These are phyloP conservation scores for Cercis canadensis DNA, from an alignment of 306 rosid species.

Conservation along the genomic window DNA sequence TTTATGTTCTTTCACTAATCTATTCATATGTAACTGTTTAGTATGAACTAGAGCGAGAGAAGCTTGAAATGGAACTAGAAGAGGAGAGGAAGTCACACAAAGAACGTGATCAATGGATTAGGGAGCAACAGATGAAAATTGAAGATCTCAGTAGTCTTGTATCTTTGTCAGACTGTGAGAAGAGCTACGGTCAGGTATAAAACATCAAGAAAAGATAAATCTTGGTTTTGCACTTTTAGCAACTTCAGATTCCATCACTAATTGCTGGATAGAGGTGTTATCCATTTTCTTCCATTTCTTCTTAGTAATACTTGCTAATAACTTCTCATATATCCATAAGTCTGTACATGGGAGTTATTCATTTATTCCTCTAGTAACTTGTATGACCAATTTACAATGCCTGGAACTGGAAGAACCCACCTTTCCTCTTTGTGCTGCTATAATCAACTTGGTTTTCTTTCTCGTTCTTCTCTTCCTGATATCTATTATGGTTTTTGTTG, in stretches of 20 bases:
- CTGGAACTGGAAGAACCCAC: constrained; percentile 5
- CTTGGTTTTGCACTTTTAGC: not conserved
- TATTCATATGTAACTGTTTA: constrained; percentile 48
- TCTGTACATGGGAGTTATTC: not conserved
- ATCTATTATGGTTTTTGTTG: constrained; percentile 26
- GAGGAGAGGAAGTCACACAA: constrained; percentile 79
- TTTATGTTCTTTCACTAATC: constrained; percentile 15
- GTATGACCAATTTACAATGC: constrained; percentile 7
- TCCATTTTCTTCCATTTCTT: constrained; percentile 1
- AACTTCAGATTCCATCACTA: constrained; percentile 2
- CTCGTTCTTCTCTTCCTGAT: constrained; percentile 12
- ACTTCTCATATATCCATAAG: not conserved
- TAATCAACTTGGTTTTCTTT: constrained; percentile 9
- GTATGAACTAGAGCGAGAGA: constrained; percentile 91
- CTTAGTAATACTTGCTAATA: not conserved
- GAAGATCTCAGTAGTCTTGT: constrained; percentile 55
- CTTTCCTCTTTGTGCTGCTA: constrained; percentile 2
- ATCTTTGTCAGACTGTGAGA: constrained; percentile 54
- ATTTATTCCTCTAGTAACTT: constrained; percentile 18
- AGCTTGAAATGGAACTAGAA: constrained; percentile 80
- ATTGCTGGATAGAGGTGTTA: not conserved
- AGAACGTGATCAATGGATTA: constrained; percentile 63
- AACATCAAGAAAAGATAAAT: constrained; percentile 37
- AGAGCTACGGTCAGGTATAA: constrained; percentile 69
- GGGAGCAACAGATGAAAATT: constrained; percentile 69